These are phyloP conservation scores for Plasmodium gallinaceum DNA, from an alignment of 169 alveolate species.

Conservation along the genomic window DNA sequence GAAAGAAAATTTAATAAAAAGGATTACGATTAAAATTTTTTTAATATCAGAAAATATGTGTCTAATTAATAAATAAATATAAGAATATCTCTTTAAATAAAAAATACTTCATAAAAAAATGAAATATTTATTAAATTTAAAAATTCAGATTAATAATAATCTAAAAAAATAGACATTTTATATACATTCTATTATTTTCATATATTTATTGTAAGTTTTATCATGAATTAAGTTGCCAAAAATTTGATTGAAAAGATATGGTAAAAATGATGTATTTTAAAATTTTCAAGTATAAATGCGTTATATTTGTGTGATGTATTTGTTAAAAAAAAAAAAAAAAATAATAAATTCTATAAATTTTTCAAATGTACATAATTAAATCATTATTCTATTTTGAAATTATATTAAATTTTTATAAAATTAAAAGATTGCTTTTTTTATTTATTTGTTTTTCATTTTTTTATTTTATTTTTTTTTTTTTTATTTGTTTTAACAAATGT, in stretches of 20 bases:
- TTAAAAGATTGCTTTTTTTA: constrained; percentile 1
- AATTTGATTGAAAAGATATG: neutral
- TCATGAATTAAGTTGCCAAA: neutral
- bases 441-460: neutral
- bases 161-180: too few species aligned
- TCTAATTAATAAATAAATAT: too few species aligned
- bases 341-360: neutral
- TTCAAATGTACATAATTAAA: neutral
- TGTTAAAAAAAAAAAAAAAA: neutral
- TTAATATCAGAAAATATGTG: too few species aligned
- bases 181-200: neutral
- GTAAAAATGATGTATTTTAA: neutral
- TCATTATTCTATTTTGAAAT: neutral
- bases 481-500: constrained; percentile 4
- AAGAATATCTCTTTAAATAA: neutral
- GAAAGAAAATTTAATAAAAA: constrained; percentile 55
- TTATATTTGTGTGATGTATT: neutral
- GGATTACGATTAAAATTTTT: constrained; percentile 26
- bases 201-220: neutral
- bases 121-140: too few species aligned
- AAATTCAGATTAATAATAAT: too few species aligned
- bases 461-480: neutral
- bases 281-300: neutral
- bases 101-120: neutral
- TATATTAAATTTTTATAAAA: neutral